Evolutionary conservation across 352 stramenopile genomes (phyloP), one percentile per base, ranked within the genome.

Genomic region (Halophytophthora polymorphica): DNA sequence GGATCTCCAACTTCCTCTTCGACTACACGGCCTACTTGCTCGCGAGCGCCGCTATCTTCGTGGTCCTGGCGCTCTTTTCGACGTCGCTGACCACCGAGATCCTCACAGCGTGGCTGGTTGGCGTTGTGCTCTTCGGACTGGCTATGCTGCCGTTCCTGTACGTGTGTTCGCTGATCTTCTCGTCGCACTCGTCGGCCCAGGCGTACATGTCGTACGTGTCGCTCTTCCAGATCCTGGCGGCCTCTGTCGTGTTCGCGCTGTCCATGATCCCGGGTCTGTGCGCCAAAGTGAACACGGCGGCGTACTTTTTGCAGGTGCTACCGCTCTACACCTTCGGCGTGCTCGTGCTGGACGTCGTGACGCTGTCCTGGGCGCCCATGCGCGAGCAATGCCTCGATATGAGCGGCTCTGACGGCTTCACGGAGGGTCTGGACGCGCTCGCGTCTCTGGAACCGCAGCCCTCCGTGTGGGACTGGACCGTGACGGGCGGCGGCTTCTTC

Each of bases 141-240:
- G 55, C 82, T 3, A 61, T 86, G 34, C 50, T 93, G 3, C 77
- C 78, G 13, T 86, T 85, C 44, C 68, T 80, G 56, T 91, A 93
- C 53, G 40, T 83, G 0, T 55, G 66, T 10, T 88, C 77, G 22
- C 57, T 91, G n/a, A 45, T 74, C 13, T 93, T 93, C 53, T 45
- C 57, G 40, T 93, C 83, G 6, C 76, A 89, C 37, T 87, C 83
- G 41, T 90, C 83, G 0, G 83, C 83, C 7, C 83, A 91, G 50
- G 88, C 83, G 28, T 77, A 86, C 56, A 79, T 91, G 66, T 84
- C 78, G 48, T 91, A 85, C 61, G 47, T 73, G 6, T 76, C 72
- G 23, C 34, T 80, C 7, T 93, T 91, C 42, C 83, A 93, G 56
- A 69, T 90, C 13, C 50, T 93, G 45, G 79, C 61, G 10, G 59